A percentile compares a stretch with the other conserved stretches of the same genome.
These are phyloP conservation scores for Penicillium pulvis DNA, from an alignment of 495 filamentous ascomycete genomes.

Conservation along the genomic window DNA sequence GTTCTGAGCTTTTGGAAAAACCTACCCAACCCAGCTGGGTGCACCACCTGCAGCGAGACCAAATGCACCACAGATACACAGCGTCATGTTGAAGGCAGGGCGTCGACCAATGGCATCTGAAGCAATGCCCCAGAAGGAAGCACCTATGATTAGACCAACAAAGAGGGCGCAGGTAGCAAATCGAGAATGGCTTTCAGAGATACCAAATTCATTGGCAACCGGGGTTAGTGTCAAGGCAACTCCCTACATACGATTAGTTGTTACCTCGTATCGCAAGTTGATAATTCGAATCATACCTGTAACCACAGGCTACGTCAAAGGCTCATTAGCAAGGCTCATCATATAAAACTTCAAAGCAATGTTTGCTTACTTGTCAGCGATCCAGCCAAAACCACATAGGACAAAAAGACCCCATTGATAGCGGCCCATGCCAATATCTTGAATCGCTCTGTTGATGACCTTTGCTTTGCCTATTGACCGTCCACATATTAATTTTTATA, in stretches of 20 bases:
- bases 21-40: constrained; percentile 44
- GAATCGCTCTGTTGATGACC: constrained; percentile 25
- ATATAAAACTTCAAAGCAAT: constrained; percentile 1
- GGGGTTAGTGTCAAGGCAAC: constrained; percentile 50
- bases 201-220: constrained; percentile 47
- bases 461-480: constrained; percentile 31
- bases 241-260: constrained; percentile 38
- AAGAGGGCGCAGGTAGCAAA: constrained; percentile 51
- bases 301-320: constrained; percentile 40
- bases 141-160: constrained; percentile 56
- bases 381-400: constrained; percentile 78
- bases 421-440: constrained; percentile 79
- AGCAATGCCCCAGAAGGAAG: constrained; percentile 61
- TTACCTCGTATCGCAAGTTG: background rate
- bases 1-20: background rate
- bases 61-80: constrained; percentile 57
- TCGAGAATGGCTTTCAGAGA: constrained; percentile 41
- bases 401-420: constrained; percentile 83
- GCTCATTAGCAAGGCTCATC: constrained; percentile 1
- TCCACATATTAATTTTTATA: constrained; percentile 15
- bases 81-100: constrained; percentile 59
- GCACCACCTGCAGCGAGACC: constrained; percentile 54
- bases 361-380: constrained; percentile 53
- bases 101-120: constrained; percentile 62
- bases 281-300: constrained; percentile 22